A percentile compares a stretch with the other conserved stretches of the same genome.
Evolutionary conservation across 352 stramenopile genomes (phyloP).

Genomic region (Plasmopara viticola): DNA sequence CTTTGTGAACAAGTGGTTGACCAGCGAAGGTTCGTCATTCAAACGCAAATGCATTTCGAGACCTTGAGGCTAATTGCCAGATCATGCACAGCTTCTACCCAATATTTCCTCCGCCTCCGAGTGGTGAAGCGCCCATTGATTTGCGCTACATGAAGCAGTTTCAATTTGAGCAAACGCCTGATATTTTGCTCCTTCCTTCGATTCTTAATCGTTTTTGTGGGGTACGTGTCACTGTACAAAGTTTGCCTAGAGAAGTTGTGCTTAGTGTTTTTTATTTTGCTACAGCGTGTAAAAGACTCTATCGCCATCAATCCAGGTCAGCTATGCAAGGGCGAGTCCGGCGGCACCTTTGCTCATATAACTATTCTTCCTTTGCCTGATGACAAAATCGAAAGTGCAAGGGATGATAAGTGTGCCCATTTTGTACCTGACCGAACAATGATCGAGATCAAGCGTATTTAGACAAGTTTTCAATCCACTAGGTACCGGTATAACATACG

Average conservation of each 20-base stretch:
- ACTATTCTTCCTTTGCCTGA: constrained; percentile 87
- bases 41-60: not conserved
- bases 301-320: constrained; percentile 94
- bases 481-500: too few relatives aligned
- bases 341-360: constrained; percentile 91
- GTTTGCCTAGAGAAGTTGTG: not conserved
- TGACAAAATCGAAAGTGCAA: constrained; percentile 55
- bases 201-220: constrained; percentile 89
- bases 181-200: constrained; percentile 94
- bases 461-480: constrained; percentile 9
- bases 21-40: constrained; percentile 52
- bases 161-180: constrained; percentile 87
- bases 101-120: constrained; percentile 64
- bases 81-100: constrained; percentile 55
- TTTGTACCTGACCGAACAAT: constrained; percentile 83
- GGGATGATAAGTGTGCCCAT: constrained; percentile 48
- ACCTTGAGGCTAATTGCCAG: not conserved
- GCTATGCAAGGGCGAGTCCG: constrained; percentile 90
- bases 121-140: constrained; percentile 82
- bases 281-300: constrained; percentile 82
- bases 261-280: constrained; percentile 10
- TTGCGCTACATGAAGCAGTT: constrained; percentile 89
- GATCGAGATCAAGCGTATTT: constrained; percentile 91
- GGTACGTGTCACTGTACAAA: constrained; percentile 32
- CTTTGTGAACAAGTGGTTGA: constrained; percentile 76